Percentiles rank a stretch among this genome's conserved stretches.
Evolutionary conservation across 1,139 yeast genomes (phyloP).

Genomic region (Wickerhamomyces sp.): DNA sequence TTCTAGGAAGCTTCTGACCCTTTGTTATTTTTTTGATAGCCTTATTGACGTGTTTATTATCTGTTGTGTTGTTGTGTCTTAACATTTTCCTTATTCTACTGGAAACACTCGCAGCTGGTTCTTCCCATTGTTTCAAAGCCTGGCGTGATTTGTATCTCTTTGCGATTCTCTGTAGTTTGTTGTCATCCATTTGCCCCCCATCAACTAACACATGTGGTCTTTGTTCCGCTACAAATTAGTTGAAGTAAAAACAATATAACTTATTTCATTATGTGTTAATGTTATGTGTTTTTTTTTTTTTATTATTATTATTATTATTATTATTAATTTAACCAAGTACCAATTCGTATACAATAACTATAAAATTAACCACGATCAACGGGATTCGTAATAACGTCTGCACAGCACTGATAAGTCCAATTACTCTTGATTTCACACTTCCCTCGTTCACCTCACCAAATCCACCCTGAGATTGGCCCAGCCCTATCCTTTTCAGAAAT

Average conservation of each 20-base stretch:
- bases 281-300: not conserved
- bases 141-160: constrained; percentile 8
- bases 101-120: constrained; percentile 6
- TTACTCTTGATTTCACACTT: constrained; percentile 51
- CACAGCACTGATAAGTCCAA: constrained; percentile 66
- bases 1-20: constrained; percentile 11
- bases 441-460: constrained; percentile 25
- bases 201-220: not conserved
- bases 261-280: not conserved
- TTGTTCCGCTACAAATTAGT: too few species aligned
- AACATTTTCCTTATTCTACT: constrained; percentile 6
- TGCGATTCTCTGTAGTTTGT: constrained; percentile 9
- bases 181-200: constrained; percentile 8
- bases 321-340: constrained; percentile 49
- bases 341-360: constrained; percentile 69
- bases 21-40: not conserved
- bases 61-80: constrained; percentile 11
- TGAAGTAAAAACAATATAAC: too few species aligned
- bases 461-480: not conserved
- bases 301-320: not conserved
- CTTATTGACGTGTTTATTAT: constrained; percentile 3
- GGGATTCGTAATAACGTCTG: constrained; percentile 76
- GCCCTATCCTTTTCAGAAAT: constrained; percentile 54
- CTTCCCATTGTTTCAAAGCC: constrained; percentile 12
- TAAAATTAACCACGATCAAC: constrained; percentile 58